Conservation (phyloP, 108 stramenopile species). For the Schizochytrium sp. region DNA sequence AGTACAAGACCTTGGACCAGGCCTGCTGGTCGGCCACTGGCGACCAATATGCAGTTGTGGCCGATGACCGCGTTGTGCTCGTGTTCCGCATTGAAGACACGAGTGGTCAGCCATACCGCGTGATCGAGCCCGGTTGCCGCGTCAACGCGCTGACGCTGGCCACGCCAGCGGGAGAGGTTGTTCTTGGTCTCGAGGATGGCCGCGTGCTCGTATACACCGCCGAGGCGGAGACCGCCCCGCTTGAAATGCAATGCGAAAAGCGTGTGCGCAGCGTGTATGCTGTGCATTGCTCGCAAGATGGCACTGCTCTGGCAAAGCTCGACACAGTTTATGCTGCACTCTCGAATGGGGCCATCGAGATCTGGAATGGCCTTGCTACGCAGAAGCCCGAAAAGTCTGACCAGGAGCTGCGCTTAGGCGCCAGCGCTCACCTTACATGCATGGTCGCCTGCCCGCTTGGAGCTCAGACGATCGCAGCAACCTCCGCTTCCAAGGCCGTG, state of each 20-base stretch:
- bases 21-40: background rate
- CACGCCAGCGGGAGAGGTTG: background rate
- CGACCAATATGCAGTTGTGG: background rate
- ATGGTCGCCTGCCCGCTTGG: background rate
- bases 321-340: background rate
- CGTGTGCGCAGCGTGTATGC: background rate
- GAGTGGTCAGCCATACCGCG: background rate
- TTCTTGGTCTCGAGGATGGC: background rate
- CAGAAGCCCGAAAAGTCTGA: background rate
- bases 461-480: background rate
- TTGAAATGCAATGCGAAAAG: background rate
- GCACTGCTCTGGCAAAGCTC: background rate
- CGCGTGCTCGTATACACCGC: background rate
- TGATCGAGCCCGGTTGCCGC: background rate
- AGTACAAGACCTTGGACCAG: background rate
- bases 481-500: background rate
- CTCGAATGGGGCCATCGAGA: background rate
- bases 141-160: background rate
- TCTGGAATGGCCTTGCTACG: background rate
- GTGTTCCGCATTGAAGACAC: background rate
- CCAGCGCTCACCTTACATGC: background rate
- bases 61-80: background rate
- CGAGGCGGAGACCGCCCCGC: background rate
- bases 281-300: background rate
- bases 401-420: background rate